A percentile compares a stretch with the other conserved stretches of the same genome.
phyloP scores from a whole-genome alignment of 352 stramenopile genomes.

The Phytopythium boreale region DNA sequence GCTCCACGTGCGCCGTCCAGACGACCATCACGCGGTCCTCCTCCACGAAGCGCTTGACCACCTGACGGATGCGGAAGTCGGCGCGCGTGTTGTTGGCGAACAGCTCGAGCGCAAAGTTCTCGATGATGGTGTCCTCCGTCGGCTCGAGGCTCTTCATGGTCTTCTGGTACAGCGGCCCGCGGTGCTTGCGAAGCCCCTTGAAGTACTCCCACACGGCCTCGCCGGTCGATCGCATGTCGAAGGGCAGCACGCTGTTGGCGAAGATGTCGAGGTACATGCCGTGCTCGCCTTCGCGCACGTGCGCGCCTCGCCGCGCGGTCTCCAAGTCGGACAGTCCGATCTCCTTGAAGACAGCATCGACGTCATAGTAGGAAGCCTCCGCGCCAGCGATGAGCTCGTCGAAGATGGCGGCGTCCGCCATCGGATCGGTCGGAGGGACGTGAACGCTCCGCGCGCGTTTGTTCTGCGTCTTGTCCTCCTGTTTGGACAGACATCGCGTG shows the following conservation, averaged over 20 bases:
- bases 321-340: slow-evolving; percentile 15
- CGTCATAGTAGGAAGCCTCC: slow-evolving; percentile 32
- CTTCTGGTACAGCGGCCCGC: slow-evolving; percentile 6
- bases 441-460: slow-evolving; percentile 6
- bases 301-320: slow-evolving; percentile 16
- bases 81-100: slow-evolving; percentile 28
- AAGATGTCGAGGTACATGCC: slow-evolving; percentile 38
- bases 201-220: slow-evolving; percentile 40
- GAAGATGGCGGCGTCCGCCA: slow-evolving; percentile 22
- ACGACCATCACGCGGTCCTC: slow-evolving; percentile 29
- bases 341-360: slow-evolving; percentile 26
- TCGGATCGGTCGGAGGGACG: slow-evolving; percentile 4
- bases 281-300: slow-evolving; percentile 27
- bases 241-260: slow-evolving; percentile 28
- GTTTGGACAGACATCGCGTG: background rate
- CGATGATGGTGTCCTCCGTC: slow-evolving; percentile 29
- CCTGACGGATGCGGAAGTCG: slow-evolving; percentile 34
- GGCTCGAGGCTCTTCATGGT: slow-evolving; percentile 6
- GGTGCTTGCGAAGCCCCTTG: slow-evolving; percentile 18
- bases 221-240: slow-evolving; percentile 23
- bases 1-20: slow-evolving; percentile 30
- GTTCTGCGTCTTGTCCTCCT: slow-evolving; percentile 4
- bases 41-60: slow-evolving; percentile 31
- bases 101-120: slow-evolving; percentile 39
- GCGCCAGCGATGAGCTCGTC: slow-evolving; percentile 29